These are phyloP conservation scores for Stephania cephalantha DNA, from an alignment of 164 flowering plant species.

Conservation along the genomic window DNA sequence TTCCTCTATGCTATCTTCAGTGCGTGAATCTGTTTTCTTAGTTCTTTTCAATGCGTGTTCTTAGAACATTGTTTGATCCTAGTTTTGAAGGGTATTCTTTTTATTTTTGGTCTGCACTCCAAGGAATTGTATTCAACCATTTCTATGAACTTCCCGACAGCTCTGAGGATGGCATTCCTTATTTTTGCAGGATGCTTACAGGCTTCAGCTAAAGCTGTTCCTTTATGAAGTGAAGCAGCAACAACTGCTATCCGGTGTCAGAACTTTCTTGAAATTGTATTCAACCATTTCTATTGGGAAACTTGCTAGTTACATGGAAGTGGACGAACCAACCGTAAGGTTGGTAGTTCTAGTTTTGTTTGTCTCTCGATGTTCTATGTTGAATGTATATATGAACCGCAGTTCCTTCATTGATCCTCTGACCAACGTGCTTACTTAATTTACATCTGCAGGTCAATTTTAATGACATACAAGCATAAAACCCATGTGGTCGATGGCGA, in stretches of 20 bases:
- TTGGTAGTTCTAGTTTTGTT: constrained; percentile 14
- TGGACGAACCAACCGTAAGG: constrained; percentile 94
- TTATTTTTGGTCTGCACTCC: no score
- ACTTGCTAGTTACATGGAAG: constrained; percentile 89
- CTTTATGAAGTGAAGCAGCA: constrained; percentile 98
- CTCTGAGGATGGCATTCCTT: background rate
- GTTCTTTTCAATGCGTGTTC: background rate
- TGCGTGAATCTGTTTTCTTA: background rate
- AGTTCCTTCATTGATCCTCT: background rate
- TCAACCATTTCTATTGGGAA: constrained; percentile 80
- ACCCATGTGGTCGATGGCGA: constrained; percentile 75
- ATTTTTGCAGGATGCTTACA: constrained; percentile 83
- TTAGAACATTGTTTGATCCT: background rate
- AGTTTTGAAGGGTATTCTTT: background rate
- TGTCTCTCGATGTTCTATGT: background rate
- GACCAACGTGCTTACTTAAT: background rate
- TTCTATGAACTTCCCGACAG: background rate
- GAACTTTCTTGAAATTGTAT: constrained; percentile 87
- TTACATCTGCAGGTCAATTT: constrained; percentile 60
- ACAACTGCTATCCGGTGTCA: constrained; percentile 70
- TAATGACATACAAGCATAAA: constrained; percentile 97
- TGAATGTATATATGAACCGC: background rate
- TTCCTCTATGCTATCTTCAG: background rate
- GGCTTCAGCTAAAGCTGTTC: constrained; percentile 92
- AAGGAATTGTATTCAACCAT: no score